Evolutionary conservation across 495 filamentous ascomycete genomes (phyloP), one percentile per base, ranked within the genome.

Genomic region (Podospora anserina): DNA sequence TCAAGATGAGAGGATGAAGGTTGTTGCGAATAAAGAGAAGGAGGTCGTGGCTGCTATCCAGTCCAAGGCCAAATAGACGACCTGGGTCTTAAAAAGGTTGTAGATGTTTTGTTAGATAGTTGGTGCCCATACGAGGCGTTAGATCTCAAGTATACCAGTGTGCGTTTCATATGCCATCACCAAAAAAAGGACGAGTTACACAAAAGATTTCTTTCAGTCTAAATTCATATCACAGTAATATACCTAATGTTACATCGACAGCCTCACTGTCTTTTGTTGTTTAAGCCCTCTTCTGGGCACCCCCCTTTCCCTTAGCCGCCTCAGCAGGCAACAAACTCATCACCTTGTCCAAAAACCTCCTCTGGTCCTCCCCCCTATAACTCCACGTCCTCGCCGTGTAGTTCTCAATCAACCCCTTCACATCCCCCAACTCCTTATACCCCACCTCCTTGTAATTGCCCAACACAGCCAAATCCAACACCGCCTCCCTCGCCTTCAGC

Each of bases 21-120:
- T 88, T 68, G 86, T 93, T 18, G 89, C 89, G 78, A 84, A 83
- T 67, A 78, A 86, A 39, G 90, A 92, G 75, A 91, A 94, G 70
- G 81, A 81, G 30, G 84, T 85, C 13, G 84, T 85, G 76, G 89
- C 87, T 79, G 28, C 27, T 16, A 68, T 74, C 2, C 68, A 74
- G 66, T 26, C 70, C 15, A 75, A 69, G 69, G 66, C 63, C n/a
- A 49, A 49, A 49, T 49, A 49, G 13, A 49, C 9, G 39, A 16
- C 13, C 6, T 18, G 6, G 13, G 30, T 32, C 30, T 7, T 13
- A 49, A 16, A 49, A 49, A 49, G 13, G 39, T 3, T 11, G 15
- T 49, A 49, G 39, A 49, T 4, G 30, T 49, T 49, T 49, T 49
- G 39, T 49, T 3, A 49, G 39, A 49, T 49, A 49, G 15, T 3